Evolutionary conservation across 352 stramenopile species (phyloP).

Genomic region (Thalassiosira hispida): DNA sequence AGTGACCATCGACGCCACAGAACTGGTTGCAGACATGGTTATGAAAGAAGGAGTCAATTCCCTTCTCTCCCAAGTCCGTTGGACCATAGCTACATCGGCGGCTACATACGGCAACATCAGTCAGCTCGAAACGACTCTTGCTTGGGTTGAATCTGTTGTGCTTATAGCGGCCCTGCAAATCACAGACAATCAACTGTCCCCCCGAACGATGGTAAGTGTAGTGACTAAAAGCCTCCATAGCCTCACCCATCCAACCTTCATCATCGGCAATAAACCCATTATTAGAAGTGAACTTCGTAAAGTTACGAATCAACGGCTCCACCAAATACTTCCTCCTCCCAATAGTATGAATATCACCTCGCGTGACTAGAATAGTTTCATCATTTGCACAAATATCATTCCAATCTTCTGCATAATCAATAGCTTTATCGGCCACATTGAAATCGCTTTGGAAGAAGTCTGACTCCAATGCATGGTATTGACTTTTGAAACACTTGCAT

Average conservation of each 20-base stretch:
- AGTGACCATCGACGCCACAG: constrained; percentile 49
- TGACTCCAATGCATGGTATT: constrained; percentile 55
- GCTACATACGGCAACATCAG: constrained; percentile 68
- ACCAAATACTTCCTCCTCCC: constrained; percentile 62
- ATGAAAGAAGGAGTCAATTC: constrained; percentile 78
- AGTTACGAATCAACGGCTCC: constrained; percentile 72
- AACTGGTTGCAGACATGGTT: constrained; percentile 75
- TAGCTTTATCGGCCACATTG: constrained; percentile 58
- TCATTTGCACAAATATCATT: constrained; percentile 63
- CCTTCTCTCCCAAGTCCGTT: constrained; percentile 74
- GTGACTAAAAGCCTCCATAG: constrained; percentile 76
- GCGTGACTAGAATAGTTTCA: constrained; percentile 66
- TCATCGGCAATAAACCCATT: constrained; percentile 67
- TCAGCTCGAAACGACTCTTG: constrained; percentile 72
- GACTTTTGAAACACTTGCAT: constrained; percentile 70
- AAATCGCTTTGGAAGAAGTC: constrained; percentile 71
- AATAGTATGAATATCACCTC: constrained; percentile 48
- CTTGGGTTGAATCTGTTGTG: constrained; percentile 35
- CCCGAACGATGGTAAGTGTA: constrained; percentile 65
- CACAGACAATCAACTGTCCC: constrained; percentile 67
- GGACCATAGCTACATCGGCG: constrained; percentile 50
- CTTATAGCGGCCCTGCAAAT: constrained; percentile 68
- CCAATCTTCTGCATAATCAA: constrained; percentile 70
- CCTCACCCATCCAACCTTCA: constrained; percentile 43
- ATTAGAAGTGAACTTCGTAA: constrained; percentile 74